phyloP scores from a whole-genome alignment of 345 rosid genomes.

The Eucalyptus camaldulensis region DNA sequence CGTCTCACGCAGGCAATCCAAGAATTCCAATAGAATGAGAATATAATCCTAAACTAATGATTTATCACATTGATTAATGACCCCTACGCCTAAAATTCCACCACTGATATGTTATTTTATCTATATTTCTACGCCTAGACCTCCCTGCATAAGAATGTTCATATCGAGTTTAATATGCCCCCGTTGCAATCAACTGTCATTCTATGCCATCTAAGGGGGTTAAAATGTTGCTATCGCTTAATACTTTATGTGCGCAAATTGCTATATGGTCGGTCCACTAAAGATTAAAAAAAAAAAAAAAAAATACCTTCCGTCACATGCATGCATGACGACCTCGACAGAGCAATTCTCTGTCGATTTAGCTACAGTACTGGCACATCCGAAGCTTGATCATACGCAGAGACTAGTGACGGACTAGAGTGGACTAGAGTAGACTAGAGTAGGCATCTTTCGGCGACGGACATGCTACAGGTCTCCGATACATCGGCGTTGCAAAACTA shows the following conservation, averaged over 20 bases:
- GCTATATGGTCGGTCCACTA: not conserved
- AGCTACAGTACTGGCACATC: not conserved
- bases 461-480: not conserved
- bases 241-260: not conserved
- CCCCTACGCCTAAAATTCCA: not conserved
- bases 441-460: not conserved
- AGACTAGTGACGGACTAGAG: not conserved
- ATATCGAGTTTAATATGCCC: not conserved
- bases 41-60: not conserved
- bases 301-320: not conserved
- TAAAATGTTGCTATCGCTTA: not conserved
- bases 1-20: not conserved
- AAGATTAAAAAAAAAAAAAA: not conserved
- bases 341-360: not conserved
- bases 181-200: not conserved
- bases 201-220: not conserved
- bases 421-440: not conserved
- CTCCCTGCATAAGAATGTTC: not conserved
- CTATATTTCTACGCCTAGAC: not conserved
- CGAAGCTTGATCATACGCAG: not conserved
- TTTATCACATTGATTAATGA: not conserved
- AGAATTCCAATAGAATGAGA: not conserved
- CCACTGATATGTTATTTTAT: not conserved
- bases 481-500: not conserved
- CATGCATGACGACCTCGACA: not conserved